A percentile compares a stretch with the other conserved stretches of the same genome.
phyloP scores from a whole-genome alignment of 2,329 filamentous ascomycete genomes.

The Metarhizium humberi region DNA sequence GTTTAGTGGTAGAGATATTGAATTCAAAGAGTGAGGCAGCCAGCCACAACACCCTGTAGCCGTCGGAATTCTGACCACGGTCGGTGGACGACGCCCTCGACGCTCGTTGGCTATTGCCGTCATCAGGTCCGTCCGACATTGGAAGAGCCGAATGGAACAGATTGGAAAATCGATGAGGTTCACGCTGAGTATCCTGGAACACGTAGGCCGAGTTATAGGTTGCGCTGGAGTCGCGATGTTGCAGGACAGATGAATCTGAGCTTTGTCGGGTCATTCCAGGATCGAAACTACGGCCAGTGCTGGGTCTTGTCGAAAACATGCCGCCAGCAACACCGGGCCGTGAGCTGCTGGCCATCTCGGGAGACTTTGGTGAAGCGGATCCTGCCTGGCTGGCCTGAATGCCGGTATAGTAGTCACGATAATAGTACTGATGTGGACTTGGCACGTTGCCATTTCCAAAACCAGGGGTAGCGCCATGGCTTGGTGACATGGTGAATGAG shows the following conservation, averaged over 20 bases:
- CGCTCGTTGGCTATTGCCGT: conserved; percentile 37
- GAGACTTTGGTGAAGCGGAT: conserved; percentile 47
- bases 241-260: conserved; percentile 37
- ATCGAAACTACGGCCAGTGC: conserved; percentile 52
- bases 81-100: conserved; percentile 54
- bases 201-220: conserved; percentile 41
- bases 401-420: conserved; percentile 43
- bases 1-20: conserved; percentile 85
- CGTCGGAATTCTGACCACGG: conserved; percentile 39
- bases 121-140: conserved; percentile 56
- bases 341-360: conserved; percentile 41
- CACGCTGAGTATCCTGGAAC: conserved; percentile 39
- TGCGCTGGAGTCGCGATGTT: conserved; percentile 45
- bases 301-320: conserved; percentile 37
- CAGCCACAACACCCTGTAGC: conserved; percentile 74
- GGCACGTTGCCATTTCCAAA: conserved; percentile 19
- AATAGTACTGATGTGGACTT: conserved; percentile 46
- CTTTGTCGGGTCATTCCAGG: conserved; percentile 43
- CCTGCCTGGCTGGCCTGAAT: conserved; percentile 35
- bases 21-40: conserved; percentile 95
- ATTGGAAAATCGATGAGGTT: conserved; percentile 55
- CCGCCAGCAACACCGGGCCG: conserved; percentile 34
- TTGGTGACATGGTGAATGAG: conserved; percentile 53
- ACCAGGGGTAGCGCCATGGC: conserved; percentile 20
- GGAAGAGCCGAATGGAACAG: conserved; percentile 85